These are phyloP conservation scores for Acarospora socialis DNA, from an alignment of 2,329 filamentous ascomycete species.

Conservation along the genomic window DNA sequence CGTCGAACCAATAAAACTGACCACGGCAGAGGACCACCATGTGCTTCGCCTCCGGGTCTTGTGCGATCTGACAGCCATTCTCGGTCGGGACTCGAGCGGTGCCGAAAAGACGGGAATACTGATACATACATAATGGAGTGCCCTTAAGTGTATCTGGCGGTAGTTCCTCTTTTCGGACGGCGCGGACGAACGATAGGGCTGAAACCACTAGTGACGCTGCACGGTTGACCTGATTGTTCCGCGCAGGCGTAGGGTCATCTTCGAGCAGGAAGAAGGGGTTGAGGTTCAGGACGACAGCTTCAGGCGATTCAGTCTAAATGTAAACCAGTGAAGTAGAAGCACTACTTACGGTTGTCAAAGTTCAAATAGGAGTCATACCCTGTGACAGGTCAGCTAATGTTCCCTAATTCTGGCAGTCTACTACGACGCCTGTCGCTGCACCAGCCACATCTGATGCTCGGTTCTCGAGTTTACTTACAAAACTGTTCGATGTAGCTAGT, in stretches of 20 bases:
- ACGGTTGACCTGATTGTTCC: conserved; percentile 91
- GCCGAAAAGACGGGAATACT: conserved; percentile 89
- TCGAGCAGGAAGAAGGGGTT: conserved; percentile 97
- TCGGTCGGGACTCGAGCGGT: conserved; percentile 90
- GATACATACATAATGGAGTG: conserved; percentile 89
- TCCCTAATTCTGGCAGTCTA: too few relatives aligned
- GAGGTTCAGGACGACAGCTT: conserved; percentile 89
- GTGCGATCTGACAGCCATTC: conserved; percentile 87
- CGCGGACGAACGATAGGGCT: conserved; percentile 79
- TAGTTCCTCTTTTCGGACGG: conserved; percentile 82
- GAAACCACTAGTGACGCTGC: conserved; percentile 87
- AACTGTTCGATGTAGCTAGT: conserved; percentile 98
- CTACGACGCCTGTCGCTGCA: background rate
- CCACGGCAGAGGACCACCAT: conserved; percentile 86
- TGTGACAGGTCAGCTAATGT: too few relatives aligned
- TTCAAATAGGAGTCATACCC: conserved; percentile 99
- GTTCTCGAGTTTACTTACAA: too few relatives aligned
- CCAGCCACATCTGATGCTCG: too few relatives aligned
- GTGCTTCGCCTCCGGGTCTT: conserved; percentile 86
- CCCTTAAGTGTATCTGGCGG: conserved; percentile 76
- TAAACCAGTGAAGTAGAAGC: background rate
- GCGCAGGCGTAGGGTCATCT: conserved; percentile 89
- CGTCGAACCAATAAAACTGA: conserved; percentile 98
- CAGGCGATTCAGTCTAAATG: conserved; percentile 13
- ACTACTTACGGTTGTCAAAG: conserved; percentile 62